Base-by-base conservation (phyloP, 768 basidiomycete species). In the Tylopilus vinaceipallidus region DNA sequence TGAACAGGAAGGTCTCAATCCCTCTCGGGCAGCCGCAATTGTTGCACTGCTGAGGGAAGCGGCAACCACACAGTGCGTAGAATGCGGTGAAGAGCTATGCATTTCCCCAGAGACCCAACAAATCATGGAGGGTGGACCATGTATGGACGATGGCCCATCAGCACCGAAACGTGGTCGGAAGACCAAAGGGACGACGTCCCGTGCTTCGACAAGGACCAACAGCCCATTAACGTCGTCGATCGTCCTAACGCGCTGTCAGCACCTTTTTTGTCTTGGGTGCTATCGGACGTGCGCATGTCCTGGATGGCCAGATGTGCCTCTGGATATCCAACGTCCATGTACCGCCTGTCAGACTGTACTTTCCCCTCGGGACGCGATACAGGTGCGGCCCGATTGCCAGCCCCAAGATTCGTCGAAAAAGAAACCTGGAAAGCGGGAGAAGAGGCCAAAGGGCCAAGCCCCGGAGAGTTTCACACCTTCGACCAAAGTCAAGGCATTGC, bases 161-260 rank as follows among this genome's bases (percentile, higher is more conserved):
- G 69, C 77, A 13, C 63, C 75, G 11, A 82, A 79, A 49, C 77
- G 78, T 19, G 77, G 75, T 13, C 68, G 70, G 54, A 81, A 80
- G 76, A 54, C 75, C 70, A 85, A 88, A 63, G 72, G 71, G 14
- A 51, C 70, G 11, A 50, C 73, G 17, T 90, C 88, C 36, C 82
- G 88, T n/a, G 74, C 73, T 1, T 76, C 85, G 1, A 91, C 91
- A 34, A 80, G 90, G 27, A 81, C 86, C 33, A 88, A 72, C 55
- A 91, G 88, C 59, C 90, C 90, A 4, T 73, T 76, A 41, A 69
- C 68, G 3, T 77, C 79, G 3, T 81, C 79, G 22, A 82, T 86
- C 0, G 72, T 98, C 45, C 70, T 99, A 63, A 97, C 97, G 12
- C 82, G 88, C 53, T 99, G 97, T 66, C 90, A 93, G 60, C 97